Base-by-base conservation (phyloP, 257 asterid species). In the Marsdenia floribunda region DNA sequence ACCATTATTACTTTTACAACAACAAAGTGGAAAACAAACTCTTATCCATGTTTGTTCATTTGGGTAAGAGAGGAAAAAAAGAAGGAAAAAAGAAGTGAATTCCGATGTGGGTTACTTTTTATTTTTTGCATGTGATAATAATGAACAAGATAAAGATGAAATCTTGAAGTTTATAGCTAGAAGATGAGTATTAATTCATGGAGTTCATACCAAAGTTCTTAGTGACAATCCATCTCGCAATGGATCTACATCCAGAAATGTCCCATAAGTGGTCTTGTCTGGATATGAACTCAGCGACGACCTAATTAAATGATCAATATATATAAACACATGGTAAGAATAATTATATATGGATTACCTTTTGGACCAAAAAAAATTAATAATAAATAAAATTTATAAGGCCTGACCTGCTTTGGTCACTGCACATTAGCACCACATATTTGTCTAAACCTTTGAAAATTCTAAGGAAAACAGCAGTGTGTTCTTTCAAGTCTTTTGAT, bases 361-460 rank as follows among this genome's bases (percentile, higher is more conserved):
- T 29, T 29, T 29, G 33, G 33, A 29, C 33, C 33, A 29, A 29
- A 29, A 29, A 29, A n/a, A n/a, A n/a, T n/a, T n/a, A n/a, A n/a
- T n/a, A n/a, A n/a, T n/a, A n/a, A n/a, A n/a, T n/a, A n/a, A n/a
- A 29, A 29, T 29, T 29, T 0, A 29, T 29, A 29, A 29, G 33
- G 33, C 0, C 14, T 2, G 68, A 84, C 88, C 82, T 82, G 83
- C 75, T 82, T 49, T 77, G 88, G 1, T 82, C 88, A 46, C 85
- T 85, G 74, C 88, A 82, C 81, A 85, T 80, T 26, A 85, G 86
- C 21, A 82, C 86, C 46, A 73, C 79, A 52, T 71, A 80, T 15
- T 74, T 77, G 77, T 79, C 40, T 5, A 58, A 11, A 9, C 59
- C 65, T 73, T 14, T 75, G 75, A 85, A 85, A 70, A 85, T 58